Conservation (phyloP, 257 asterid species). For the Avicennia marina region DNA sequence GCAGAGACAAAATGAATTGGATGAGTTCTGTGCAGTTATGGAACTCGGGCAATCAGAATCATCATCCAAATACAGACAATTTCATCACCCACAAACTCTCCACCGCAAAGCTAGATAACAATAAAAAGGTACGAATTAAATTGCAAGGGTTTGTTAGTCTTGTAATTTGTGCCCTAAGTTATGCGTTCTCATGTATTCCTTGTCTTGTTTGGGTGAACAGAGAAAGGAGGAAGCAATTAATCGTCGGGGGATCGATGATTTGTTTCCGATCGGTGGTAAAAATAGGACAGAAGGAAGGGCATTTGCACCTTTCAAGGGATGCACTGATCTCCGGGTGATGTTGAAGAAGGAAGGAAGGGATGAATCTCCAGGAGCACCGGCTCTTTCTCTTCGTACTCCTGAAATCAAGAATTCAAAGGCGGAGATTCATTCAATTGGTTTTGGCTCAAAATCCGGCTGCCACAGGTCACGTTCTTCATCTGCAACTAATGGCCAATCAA, state of each 20-base stretch:
- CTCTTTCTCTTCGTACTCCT: constrained; percentile 61
- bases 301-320: constrained; percentile 40
- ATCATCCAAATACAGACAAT: neutral
- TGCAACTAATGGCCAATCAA: constrained; percentile 37
- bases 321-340: constrained; percentile 30
- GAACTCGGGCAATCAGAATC: constrained; percentile 35
- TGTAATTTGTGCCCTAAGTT: too few species aligned
- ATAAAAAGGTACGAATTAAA: constrained; percentile 44
- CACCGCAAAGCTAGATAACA: neutral
- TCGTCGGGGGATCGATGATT: constrained; percentile 30
- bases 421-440: constrained; percentile 32
- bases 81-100: neutral
- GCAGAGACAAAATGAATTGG: constrained; percentile 40
- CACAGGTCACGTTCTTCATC: constrained; percentile 49
- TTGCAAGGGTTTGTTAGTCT: neutral
- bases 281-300: constrained; percentile 25
- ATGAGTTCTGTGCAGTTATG: constrained; percentile 92
- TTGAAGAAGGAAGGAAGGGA: constrained; percentile 31
- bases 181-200: constrained; percentile 3
- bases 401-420: constrained; percentile 48
- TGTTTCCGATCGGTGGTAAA: constrained; percentile 31
- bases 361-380: constrained; percentile 41
- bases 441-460: constrained; percentile 38
- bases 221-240: constrained; percentile 39
- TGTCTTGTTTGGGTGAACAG: constrained; percentile 13